Conservation (phyloP, 2,329 filamentous ascomycete species). For the Xylaria multiplex region DNA sequence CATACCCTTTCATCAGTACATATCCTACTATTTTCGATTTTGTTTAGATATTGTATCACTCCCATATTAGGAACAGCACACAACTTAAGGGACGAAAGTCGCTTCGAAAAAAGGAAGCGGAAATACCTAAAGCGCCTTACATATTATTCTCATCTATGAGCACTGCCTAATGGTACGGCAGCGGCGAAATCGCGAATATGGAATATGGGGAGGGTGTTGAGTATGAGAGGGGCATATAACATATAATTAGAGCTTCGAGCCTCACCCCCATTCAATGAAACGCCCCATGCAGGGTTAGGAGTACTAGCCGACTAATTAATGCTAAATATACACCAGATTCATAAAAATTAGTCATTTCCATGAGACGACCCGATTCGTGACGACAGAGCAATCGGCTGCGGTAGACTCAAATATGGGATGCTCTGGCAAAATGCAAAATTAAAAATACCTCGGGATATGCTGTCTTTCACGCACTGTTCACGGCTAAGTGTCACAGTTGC, state of each 20-base stretch:
- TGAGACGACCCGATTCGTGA: too few species aligned
- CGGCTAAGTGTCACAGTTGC: background rate
- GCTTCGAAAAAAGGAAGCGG: background rate
- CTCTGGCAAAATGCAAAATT: background rate
- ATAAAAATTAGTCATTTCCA: background rate
- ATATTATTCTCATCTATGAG: background rate
- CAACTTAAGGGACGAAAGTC: background rate
- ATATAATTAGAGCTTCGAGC: background rate
- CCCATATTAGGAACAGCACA: background rate
- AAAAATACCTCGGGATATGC: background rate
- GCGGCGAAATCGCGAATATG: background rate
- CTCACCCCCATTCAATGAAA: background rate
- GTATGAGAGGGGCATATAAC: conserved; percentile 4
- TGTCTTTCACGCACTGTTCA: background rate
- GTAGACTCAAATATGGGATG: background rate
- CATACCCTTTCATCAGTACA: conserved; percentile 6
- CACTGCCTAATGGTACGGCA: background rate
- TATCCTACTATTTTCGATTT: conserved; percentile 10
- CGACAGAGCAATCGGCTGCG: too few species aligned
- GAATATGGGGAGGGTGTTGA: background rate
- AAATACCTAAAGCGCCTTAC: background rate
- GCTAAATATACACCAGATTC: conserved; percentile 1
- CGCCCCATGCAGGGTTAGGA: background rate
- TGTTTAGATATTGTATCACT: background rate
- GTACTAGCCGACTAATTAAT: background rate